A percentile compares a stretch with the other conserved stretches of the same genome.
Evolutionary conservation across 345 rosid genomes (phyloP).

Genomic region (Syzygium aromaticum): DNA sequence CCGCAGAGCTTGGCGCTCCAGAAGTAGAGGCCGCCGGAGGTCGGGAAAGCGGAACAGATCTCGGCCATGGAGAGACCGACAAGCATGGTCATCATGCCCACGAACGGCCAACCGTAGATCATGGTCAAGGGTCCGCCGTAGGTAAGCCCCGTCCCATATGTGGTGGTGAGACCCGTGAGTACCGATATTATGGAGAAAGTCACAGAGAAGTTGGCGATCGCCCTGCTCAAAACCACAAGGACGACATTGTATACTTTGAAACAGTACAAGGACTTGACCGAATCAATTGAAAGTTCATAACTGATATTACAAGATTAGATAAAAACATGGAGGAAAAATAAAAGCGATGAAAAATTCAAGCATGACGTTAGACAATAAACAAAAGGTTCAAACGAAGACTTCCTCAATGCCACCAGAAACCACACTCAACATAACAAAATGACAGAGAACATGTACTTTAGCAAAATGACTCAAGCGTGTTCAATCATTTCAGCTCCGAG

Average conservation of each 20-base stretch:
- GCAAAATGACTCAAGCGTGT: neutral
- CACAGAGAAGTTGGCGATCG: slow-evolving; percentile 38
- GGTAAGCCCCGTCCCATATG: slow-evolving; percentile 31
- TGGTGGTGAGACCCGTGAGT: slow-evolving; percentile 39
- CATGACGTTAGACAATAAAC: accelerated
- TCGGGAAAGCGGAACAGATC: slow-evolving; percentile 53
- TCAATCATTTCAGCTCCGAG: neutral
- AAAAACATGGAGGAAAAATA: neutral
- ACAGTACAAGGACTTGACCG: neutral
- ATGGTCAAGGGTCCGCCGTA: slow-evolving; percentile 46
- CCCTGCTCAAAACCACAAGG: slow-evolving; percentile 12
- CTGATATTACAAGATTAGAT: no score
- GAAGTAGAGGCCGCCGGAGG: slow-evolving; percentile 47
- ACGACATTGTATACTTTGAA: neutral
- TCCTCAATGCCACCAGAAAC: neutral
- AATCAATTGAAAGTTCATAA: neutral
- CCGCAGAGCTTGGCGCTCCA: slow-evolving; percentile 56
- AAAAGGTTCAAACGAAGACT: neutral
- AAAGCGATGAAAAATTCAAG: neutral
- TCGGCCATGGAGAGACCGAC: slow-evolving; percentile 52
- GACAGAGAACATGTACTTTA: neutral
- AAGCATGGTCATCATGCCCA: slow-evolving; percentile 23
- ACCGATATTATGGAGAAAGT: slow-evolving; percentile 41
- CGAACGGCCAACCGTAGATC: slow-evolving; percentile 47
- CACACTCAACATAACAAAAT: neutral